A percentile compares a stretch with the other conserved stretches of the same genome.
Evolutionary conservation across 768 basidiomycete genomes (phyloP).

Genomic region (Hygrocybe coccinea): DNA sequence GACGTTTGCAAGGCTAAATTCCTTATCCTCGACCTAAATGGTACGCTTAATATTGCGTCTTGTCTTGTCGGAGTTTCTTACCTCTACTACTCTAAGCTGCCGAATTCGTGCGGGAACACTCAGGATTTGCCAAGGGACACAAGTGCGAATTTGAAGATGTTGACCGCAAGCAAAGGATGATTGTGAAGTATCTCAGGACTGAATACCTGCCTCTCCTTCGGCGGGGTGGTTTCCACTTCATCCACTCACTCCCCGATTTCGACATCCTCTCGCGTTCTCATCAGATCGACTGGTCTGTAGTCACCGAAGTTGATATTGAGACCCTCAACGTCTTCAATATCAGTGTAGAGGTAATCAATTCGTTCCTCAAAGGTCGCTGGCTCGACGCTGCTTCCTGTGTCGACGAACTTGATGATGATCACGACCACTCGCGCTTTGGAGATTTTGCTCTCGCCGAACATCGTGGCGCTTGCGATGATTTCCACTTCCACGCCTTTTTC

Average conservation of each 20-base stretch:
- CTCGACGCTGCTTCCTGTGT: conserved; percentile 2
- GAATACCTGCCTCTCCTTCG: conserved; percentile 19
- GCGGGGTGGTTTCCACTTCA: conserved; percentile 20
- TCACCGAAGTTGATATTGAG: conserved; percentile 9
- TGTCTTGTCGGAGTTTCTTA: background rate
- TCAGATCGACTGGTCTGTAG: conserved; percentile 19
- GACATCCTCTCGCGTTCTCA: conserved; percentile 13
- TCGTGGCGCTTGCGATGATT: conserved; percentile 9
- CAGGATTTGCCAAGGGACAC: background rate
- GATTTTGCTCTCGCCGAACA: conserved; percentile 3
- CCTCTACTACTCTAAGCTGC: conserved; percentile 3
- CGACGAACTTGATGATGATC: conserved; percentile 6
- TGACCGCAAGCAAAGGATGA: conserved; percentile 2
- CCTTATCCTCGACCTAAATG: conserved; percentile 11
- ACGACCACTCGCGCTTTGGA: conserved; percentile 7
- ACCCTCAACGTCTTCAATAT: conserved; percentile 13
- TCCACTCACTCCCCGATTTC: conserved; percentile 22
- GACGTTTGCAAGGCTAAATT: conserved; percentile 6
- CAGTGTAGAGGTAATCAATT: conserved; percentile 15
- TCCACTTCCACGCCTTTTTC: conserved; percentile 20
- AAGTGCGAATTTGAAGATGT: conserved; percentile 5
- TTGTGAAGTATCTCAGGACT: conserved; percentile 14
- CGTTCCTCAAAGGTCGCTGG: conserved; percentile 9
- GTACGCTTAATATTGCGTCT: conserved; percentile 1
- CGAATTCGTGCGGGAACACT: conserved; percentile 5